Evolutionary conservation across 805 yeast genomes (phyloP).

Genomic region (Cyberlindnera meyerae): DNA sequence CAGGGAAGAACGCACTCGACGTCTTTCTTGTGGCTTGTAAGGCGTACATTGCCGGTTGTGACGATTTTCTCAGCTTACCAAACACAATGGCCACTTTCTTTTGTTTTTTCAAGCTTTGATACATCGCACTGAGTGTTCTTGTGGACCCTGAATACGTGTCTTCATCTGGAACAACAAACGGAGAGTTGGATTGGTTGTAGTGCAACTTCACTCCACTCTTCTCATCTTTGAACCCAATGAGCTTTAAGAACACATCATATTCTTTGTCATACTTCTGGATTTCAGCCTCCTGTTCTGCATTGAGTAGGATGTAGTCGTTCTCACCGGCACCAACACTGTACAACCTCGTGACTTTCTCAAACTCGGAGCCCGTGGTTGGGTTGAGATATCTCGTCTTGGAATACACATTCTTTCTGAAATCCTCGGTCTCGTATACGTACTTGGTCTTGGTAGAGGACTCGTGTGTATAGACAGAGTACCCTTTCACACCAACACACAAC

Average conservation of each 20-base stretch:
- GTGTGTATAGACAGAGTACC: conserved; percentile 57
- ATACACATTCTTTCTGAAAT: conserved; percentile 47
- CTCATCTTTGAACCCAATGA: conserved; percentile 61
- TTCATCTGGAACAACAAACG: conserved; percentile 65
- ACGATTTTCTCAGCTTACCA: conserved; percentile 53
- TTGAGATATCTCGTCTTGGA: conserved; percentile 37
- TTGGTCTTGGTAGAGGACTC: conserved; percentile 47
- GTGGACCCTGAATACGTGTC: conserved; percentile 57
- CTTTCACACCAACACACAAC: conserved; percentile 62
- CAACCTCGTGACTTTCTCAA: conserved; percentile 33
- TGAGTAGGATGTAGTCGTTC: conserved; percentile 36
- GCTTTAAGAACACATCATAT: conserved; percentile 46
- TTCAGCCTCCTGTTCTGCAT: conserved; percentile 32
- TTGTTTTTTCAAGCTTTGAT: conserved; percentile 48
- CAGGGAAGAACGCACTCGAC: conserved; percentile 22
- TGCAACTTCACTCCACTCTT: conserved; percentile 40
- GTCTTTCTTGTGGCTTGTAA: conserved; percentile 46
- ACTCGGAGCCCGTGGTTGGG: conserved; percentile 40
- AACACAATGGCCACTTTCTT: conserved; percentile 63
- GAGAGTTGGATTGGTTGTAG: conserved; percentile 49
- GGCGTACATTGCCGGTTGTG: conserved; percentile 55
- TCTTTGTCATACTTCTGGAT: conserved; percentile 31
- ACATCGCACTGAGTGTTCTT: conserved; percentile 62
- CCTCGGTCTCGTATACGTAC: conserved; percentile 50
- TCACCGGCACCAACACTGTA: conserved; percentile 37